Conservation (phyloP, 139 green algal species). For the Trebouxia sp. region DNA sequence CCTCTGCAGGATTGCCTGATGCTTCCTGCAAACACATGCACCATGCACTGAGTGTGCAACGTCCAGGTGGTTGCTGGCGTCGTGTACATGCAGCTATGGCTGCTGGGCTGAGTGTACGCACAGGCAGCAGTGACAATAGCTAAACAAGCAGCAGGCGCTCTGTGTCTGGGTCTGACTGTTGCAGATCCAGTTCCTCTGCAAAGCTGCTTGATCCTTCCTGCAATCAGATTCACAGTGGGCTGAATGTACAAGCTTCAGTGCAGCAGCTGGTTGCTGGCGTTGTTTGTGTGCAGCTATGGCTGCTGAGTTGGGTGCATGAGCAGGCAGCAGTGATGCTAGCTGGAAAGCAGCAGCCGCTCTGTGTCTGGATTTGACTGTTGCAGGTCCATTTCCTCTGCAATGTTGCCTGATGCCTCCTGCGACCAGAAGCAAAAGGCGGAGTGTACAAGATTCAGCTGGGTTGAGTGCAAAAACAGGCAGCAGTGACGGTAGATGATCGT, state of each 20-base stretch:
- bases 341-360: not conserved
- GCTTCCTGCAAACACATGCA: constrained; percentile 5
- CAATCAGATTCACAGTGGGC: too few species aligned
- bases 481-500: constrained; percentile 31
- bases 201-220: too few species aligned
- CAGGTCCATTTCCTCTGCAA: not conserved
- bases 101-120: too few species aligned
- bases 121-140: too few species aligned
- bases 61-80: too few species aligned
- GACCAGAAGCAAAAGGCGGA: too few species aligned
- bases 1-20: not conserved
- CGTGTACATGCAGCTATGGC: too few species aligned
- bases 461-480: constrained; percentile 41
- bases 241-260: constrained; percentile 38
- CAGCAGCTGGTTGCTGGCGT: not conserved
- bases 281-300: too few species aligned
- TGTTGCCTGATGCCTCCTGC: too few species aligned
- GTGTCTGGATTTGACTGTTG: not conserved
- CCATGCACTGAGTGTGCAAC: not conserved
- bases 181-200: not conserved
- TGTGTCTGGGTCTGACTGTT: not conserved
- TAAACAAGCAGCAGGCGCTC: not conserved
- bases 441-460: constrained; percentile 35
- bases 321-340: constrained; percentile 51
- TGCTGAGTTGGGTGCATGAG: not conserved